Evolutionary conservation across 805 yeast species (phyloP).

Genomic region (Martiniozyma abietophila): DNA sequence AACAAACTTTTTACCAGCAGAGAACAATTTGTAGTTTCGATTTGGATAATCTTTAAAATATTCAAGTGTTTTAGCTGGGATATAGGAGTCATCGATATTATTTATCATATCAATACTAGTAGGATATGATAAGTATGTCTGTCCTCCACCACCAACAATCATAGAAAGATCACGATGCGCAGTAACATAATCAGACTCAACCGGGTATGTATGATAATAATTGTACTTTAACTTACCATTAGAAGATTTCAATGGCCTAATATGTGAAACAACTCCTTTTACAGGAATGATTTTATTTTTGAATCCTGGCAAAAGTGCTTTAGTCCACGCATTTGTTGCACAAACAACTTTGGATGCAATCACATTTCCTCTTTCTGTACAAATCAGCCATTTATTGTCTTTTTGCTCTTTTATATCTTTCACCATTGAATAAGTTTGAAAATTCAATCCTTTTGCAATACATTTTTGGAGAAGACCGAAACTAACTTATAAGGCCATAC

Average conservation of each 20-base stretch:
- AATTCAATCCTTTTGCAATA: conserved; percentile 28
- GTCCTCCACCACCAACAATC: conserved; percentile 27
- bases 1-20: conserved; percentile 19
- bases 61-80: conserved; percentile 17
- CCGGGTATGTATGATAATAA: conserved; percentile 16
- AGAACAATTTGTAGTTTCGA: conserved; percentile 17
- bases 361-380: conserved; percentile 17
- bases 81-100: conserved; percentile 28
- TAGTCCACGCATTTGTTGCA: conserved; percentile 28
- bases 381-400: conserved; percentile 23
- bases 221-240: conserved; percentile 9
- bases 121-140: conserved; percentile 12
- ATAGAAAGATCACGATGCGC: conserved; percentile 28
- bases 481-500: conserved; percentile 39
- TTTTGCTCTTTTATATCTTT: conserved; percentile 14
- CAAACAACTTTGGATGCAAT: conserved; percentile 26
- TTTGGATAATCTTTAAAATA: conserved; percentile 25
- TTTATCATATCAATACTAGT: conserved; percentile 14
- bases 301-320: conserved; percentile 17
- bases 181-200: conserved; percentile 23
- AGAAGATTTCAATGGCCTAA: conserved; percentile 10
- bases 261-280: conserved; percentile 26
- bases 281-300: conserved; percentile 25
- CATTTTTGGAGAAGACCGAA: conserved; percentile 23
- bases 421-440: conserved; percentile 33